These are phyloP conservation scores for Microsporum ferrugineum DNA, from an alignment of 2,329 filamentous ascomycete genomes.

Conservation along the genomic window DNA sequence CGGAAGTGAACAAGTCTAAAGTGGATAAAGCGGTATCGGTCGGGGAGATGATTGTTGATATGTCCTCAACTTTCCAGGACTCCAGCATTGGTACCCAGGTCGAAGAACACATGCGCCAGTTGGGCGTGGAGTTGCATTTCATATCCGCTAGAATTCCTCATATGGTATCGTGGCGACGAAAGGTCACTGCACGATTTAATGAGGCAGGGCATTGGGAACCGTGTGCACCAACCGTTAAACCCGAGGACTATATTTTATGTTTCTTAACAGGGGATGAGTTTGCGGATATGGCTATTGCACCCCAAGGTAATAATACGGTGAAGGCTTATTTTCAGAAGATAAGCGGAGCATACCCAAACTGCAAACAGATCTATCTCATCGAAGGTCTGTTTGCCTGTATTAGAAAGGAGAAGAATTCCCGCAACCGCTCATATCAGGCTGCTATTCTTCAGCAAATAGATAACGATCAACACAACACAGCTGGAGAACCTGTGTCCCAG, in stretches of 20 bases:
- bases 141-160: slow-evolving; percentile 33
- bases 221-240: slow-evolving; percentile 35
- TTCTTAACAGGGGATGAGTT: slow-evolving; percentile 55
- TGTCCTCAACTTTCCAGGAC: slow-evolving; percentile 47
- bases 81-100: slow-evolving; percentile 35
- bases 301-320: slow-evolving; percentile 34
- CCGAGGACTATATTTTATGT: slow-evolving; percentile 53
- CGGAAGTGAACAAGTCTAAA: slow-evolving; percentile 61
- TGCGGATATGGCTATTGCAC: slow-evolving; percentile 43
- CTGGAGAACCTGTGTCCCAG: slow-evolving; percentile 15
- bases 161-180: slow-evolving; percentile 58
- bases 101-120: slow-evolving; percentile 32
- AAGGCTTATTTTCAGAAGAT: slow-evolving; percentile 49
- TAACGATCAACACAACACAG: slow-evolving; percentile 26
- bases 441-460: slow-evolving; percentile 43
- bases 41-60: slow-evolving; percentile 65
- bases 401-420: slow-evolving; percentile 54
- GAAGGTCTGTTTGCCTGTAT: slow-evolving; percentile 57
- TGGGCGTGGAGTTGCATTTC: slow-evolving; percentile 33
- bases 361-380: slow-evolving; percentile 57
- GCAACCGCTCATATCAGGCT: slow-evolving; percentile 57
- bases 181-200: slow-evolving; percentile 53
- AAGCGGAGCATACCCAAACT: slow-evolving; percentile 41
- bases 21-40: slow-evolving; percentile 63
- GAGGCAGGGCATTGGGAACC: slow-evolving; percentile 55